Conservation (phyloP, 805 yeast genomes). For the Candida railenensis region DNA sequence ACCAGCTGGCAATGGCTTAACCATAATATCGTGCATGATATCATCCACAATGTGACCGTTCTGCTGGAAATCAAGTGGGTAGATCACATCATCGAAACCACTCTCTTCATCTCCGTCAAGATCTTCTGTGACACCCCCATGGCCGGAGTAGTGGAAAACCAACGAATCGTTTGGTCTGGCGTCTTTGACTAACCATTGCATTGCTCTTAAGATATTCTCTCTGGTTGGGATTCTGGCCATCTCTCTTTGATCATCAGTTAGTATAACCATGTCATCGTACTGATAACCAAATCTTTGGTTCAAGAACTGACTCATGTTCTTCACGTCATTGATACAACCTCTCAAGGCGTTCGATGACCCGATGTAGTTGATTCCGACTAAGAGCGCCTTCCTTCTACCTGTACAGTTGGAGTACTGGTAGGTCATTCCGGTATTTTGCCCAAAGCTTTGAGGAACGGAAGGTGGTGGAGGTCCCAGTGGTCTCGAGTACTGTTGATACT, state of each 20-base stretch:
- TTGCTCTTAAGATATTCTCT: constrained; percentile 35
- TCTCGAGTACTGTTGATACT: constrained; percentile 8
- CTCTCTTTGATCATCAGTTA: constrained; percentile 36
- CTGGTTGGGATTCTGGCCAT: constrained; percentile 30
- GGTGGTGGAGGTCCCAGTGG: constrained; percentile 24
- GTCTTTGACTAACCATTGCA: constrained; percentile 38
- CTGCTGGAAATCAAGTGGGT: constrained; percentile 35
- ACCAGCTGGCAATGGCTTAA: constrained; percentile 33
- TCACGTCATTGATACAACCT: constrained; percentile 41
- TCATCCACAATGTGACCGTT: constrained; percentile 36
- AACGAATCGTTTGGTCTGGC: constrained; percentile 40
- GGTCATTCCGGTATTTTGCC: constrained; percentile 33
- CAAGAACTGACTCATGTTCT: constrained; percentile 34
- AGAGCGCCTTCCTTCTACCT: constrained; percentile 36
- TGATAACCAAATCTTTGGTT: constrained; percentile 28
- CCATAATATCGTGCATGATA: constrained; percentile 40
- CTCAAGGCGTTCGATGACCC: constrained; percentile 29
- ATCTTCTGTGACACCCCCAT: constrained; percentile 37
- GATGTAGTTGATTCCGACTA: constrained; percentile 36
- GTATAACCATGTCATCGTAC: constrained; percentile 37
- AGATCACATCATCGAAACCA: constrained; percentile 36
- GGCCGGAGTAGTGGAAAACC: constrained; percentile 41
- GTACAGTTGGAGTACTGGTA: constrained; percentile 39
- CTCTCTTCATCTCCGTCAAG: constrained; percentile 37
- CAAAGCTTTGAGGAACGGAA: constrained; percentile 34